These are phyloP conservation scores for Saccharomycopsis phalli DNA, from an alignment of 1,139 yeast genomes.

Conservation along the genomic window DNA sequence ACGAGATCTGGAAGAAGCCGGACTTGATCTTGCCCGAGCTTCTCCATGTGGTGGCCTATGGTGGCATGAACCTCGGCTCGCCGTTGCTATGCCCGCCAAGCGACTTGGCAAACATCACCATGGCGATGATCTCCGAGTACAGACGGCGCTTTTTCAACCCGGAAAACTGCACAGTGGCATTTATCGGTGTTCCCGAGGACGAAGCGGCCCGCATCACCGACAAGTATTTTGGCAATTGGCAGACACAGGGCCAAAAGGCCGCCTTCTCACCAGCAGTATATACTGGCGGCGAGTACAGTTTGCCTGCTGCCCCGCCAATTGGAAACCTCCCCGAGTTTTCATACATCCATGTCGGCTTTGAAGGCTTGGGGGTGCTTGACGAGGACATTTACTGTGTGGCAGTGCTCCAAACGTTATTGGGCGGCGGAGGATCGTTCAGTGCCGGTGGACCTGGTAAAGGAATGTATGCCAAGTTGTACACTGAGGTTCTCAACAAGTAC, in stretches of 20 bases:
- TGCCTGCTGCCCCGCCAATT: conserved; percentile 54
- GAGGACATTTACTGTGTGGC: conserved; percentile 90
- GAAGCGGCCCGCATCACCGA: conserved; percentile 59
- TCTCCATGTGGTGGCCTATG: conserved; percentile 74
- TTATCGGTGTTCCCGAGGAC: conserved; percentile 76
- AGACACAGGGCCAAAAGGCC: conserved; percentile 25
- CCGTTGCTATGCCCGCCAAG: conserved; percentile 81
- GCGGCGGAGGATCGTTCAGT: conserved; percentile 95
- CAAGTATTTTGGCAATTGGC: conserved; percentile 54
- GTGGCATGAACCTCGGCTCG: conserved; percentile 66
- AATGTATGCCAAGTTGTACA: conserved; percentile 90
- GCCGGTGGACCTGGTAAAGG: conserved; percentile 99
- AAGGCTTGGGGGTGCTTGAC: conserved; percentile 75
- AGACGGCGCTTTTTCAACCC: conserved; percentile 69
- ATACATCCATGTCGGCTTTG: conserved; percentile 82
- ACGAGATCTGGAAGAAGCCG: conserved; percentile 76
- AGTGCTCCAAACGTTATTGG: conserved; percentile 81
- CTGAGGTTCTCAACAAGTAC: conserved; percentile 82
- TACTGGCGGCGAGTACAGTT: conserved; percentile 66
- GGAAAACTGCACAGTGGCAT: conserved; percentile 74
- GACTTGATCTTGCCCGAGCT: conserved; percentile 83
- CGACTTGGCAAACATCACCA: conserved; percentile 45
- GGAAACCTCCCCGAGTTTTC: conserved; percentile 75
- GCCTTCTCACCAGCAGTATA: conserved; percentile 46
- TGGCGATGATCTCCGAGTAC: conserved; percentile 49